phyloP scores from a whole-genome alignment of 306 rosid species.

The Quercus ilex region DNA sequence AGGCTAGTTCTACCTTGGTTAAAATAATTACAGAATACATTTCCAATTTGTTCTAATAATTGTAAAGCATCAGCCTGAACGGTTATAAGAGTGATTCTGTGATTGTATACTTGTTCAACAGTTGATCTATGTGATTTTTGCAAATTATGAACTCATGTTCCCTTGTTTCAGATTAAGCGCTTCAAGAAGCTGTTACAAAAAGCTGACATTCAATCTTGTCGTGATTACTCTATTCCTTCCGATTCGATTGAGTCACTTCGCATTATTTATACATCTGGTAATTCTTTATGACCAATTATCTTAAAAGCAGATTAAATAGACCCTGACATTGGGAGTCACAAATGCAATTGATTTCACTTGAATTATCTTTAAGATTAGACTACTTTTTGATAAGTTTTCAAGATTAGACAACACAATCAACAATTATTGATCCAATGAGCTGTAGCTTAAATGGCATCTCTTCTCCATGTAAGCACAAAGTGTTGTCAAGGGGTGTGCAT shows the following conservation, averaged over 20 bases:
- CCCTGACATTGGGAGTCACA: background rate
- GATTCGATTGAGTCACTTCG: conserved; percentile 56
- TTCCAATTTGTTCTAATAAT: background rate
- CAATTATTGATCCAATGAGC: too few species aligned
- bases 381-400: background rate
- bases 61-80: background rate
- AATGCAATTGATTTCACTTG: background rate
- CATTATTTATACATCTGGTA: conserved; percentile 63
- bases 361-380: background rate
- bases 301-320: background rate
- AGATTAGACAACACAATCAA: too few species aligned
- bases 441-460: too few species aligned
- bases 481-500: too few species aligned
- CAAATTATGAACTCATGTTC: conserved; percentile 15
- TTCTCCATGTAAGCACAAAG: too few species aligned
- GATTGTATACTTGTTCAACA: background rate
- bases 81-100: background rate
- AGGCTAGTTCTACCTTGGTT: background rate
- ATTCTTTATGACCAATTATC: conserved; percentile 11
- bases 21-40: background rate
- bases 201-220: conserved; percentile 68
- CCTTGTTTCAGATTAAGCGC: conserved; percentile 54
- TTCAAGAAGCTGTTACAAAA: conserved; percentile 76
- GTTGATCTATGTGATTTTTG: conserved; percentile 17
- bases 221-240: conserved; percentile 46